Base-by-base conservation (phyloP, 2,329 filamentous ascomycete genomes). In the Fusarium sulawesiense region DNA sequence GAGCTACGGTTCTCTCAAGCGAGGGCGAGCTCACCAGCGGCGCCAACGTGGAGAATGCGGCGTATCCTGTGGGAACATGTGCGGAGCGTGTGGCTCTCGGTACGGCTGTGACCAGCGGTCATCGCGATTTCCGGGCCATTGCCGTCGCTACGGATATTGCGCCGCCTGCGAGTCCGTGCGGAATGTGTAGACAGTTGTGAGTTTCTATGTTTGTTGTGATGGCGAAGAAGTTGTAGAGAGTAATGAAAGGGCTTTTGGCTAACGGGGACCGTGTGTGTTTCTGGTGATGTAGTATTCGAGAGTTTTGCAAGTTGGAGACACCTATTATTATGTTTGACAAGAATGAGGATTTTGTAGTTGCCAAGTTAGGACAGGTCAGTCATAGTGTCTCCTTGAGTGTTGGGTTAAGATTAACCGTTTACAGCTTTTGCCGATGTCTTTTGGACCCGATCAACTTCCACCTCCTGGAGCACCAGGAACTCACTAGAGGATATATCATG, bases 311-410 rank as follows among this genome's bases (percentile, higher is more conserved):
- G 9, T 76, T 89, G n/a, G 82, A 85, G 8, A 89, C 88, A 62
- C 95, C 94, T 0, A 87, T 99, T 60, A 89, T 97, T 78, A 97
- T 98, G 95, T 97, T 97, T 80, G 94, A 97, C 79, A 91, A 90
- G 78, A 87, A 94, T 68, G 91, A 90, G 4, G 87, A 91, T 65
- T 94, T 87, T 74, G 83, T 89, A n/a, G 88, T 93, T 25, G 84
- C 89, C 81, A 91, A 85, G 25, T 82, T 97, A 60, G 88, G 89
- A 70, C 85, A 93, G 82, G 89, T 90, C 77, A 75, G 83, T 67
- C 16, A 21, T 58, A 8, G 37, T 20, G 21, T 32, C 47, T 42
- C 53, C 37, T 13, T 14, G 42, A 6, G 13, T 16, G 18, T 9
- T 42, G 10, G 18, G 2, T 16, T 57, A 60, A 25, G 58, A 20